A percentile compares a stretch with the other conserved stretches of the same genome.
Evolutionary conservation across 441 rosid genomes (phyloP).

Genomic region (Euphorbia corollata): DNA sequence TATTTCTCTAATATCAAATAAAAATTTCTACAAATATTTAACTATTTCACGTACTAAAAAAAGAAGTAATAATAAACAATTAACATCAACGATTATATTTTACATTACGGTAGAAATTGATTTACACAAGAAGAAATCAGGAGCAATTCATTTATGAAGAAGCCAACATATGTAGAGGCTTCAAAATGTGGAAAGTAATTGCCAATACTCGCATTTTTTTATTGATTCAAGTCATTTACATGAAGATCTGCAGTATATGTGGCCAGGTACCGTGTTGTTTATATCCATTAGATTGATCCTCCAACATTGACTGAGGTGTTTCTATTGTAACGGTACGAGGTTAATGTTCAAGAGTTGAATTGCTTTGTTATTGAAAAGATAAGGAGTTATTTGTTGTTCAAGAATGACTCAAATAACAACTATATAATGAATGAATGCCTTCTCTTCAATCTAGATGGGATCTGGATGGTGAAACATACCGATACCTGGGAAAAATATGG

Average conservation of each 20-base stretch:
- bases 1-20: too few species aligned
- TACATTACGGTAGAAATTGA: too few species aligned
- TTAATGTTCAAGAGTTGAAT: constrained; percentile 10
- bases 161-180: constrained; percentile 74
- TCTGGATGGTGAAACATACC: constrained; percentile 58
- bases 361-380: constrained; percentile 10
- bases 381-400: constrained; percentile 12
- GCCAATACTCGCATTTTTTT: constrained; percentile 9
- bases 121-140: too few species aligned
- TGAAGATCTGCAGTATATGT: background rate
- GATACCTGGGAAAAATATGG: constrained; percentile 76
- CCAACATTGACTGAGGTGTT: constrained; percentile 96
- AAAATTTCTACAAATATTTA: too few species aligned
- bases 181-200: constrained; percentile 71
- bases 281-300: constrained; percentile 96
- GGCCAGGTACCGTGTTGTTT: constrained; percentile 79
- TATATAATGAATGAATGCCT: constrained; percentile 22
- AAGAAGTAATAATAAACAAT: too few species aligned
- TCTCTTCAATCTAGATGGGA: constrained; percentile 64
- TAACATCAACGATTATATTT: too few species aligned
- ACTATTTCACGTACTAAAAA: too few species aligned
- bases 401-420: constrained; percentile 20
- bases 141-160: too few species aligned
- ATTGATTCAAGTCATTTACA: background rate
- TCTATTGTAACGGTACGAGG: constrained; percentile 85